phyloP scores from a whole-genome alignment of 129 eudicot genomes.

The Dittrichia graveolens region DNA sequence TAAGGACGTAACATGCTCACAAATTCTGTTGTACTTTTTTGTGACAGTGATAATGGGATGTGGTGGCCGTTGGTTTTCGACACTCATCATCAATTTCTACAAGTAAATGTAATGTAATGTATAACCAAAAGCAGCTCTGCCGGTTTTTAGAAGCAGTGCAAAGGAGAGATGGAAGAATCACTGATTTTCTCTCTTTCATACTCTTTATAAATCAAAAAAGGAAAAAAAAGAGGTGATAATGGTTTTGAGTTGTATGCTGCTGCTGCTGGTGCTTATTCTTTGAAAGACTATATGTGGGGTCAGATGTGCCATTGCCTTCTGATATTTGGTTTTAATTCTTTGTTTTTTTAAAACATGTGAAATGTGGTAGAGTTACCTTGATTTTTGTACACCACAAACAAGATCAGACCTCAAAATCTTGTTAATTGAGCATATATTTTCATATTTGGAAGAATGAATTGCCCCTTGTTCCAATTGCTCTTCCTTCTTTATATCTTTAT shows the following conservation, averaged over 20 bases:
- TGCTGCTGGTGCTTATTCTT: constrained; percentile 34
- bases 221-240: background rate
- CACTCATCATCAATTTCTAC: constrained; percentile 11
- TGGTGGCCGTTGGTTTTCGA: constrained; percentile 10
- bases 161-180: constrained; percentile 10
- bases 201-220: too few species aligned
- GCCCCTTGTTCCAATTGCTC: too few species aligned
- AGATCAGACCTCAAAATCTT: background rate
- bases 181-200: background rate
- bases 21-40: constrained; percentile 10
- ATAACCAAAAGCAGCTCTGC: constrained; percentile 32
- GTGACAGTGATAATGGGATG: constrained; percentile 30
- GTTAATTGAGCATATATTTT: constrained; percentile 6
- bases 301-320: constrained; percentile 33
- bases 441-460: background rate
- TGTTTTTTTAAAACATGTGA: background rate
- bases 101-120: background rate
- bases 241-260: constrained; percentile 18
- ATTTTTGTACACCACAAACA: constrained; percentile 16
- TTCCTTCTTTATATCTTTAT: too few species aligned
- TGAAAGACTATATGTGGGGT: constrained; percentile 12
- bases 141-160: constrained; percentile 24
- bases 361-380: constrained; percentile 17
- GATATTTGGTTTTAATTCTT: constrained; percentile 17
- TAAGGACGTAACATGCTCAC: constrained; percentile 4